phyloP scores from a whole-genome alignment of 163 green algal genomes.

The Chlamydomonas reinhardtii region DNA sequence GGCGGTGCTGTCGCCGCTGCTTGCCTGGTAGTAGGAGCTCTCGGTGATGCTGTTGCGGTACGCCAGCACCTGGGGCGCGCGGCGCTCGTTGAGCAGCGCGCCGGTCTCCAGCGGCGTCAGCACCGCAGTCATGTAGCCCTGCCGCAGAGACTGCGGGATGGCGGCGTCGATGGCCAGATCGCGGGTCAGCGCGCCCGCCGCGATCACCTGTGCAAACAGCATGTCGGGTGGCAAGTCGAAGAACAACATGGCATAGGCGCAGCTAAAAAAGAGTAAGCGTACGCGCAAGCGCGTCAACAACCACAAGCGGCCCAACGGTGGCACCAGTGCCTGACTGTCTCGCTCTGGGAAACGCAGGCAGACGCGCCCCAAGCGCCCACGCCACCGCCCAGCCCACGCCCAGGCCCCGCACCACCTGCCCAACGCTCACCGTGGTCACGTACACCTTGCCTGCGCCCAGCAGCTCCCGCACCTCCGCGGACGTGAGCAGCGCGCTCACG shows the following conservation, averaged over 20 bases:
- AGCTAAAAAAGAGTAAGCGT: too few relatives aligned
- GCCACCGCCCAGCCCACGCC: too few relatives aligned
- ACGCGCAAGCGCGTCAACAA: too few relatives aligned
- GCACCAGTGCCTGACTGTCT: too few relatives aligned
- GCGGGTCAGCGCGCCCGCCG: constrained; percentile 30
- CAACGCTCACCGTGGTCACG: constrained; percentile 15
- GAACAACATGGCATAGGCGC: too few relatives aligned
- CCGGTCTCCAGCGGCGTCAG: constrained; percentile 39
- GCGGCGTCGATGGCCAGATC: constrained; percentile 29
- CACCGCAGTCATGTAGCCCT: constrained; percentile 41
- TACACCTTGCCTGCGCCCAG: constrained; percentile 47
- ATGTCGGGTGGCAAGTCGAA: too few relatives aligned
- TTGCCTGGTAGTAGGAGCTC: constrained; percentile 45
- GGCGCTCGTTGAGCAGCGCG: not conserved
- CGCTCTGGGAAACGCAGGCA: too few relatives aligned
- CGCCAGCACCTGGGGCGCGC: constrained; percentile 38
- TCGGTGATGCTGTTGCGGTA: constrained; percentile 50
- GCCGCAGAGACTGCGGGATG: constrained; percentile 21
- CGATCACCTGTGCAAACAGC: constrained; percentile 14
- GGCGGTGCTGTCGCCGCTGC: not conserved
- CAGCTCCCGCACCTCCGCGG: constrained; percentile 30
- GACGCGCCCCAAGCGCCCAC: too few relatives aligned
- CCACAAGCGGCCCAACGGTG: too few relatives aligned
- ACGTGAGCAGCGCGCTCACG: not conserved
- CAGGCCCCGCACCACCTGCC: too few relatives aligned